phyloP scores from a whole-genome alignment of 1,284 basidiomycete species.

The Blastosporella zonata region DNA sequence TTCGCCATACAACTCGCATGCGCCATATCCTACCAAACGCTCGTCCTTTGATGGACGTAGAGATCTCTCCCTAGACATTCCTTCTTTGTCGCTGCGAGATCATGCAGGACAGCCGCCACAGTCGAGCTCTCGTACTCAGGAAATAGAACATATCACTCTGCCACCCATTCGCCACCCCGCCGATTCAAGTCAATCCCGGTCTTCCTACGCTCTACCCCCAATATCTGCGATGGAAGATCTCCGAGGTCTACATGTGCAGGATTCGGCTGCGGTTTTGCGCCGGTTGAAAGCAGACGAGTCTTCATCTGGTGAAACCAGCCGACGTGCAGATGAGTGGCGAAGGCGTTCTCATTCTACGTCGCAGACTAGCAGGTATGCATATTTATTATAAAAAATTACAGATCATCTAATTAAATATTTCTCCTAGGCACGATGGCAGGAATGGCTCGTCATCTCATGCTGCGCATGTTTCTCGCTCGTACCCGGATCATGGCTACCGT shows the following conservation, averaged over 20 bases:
- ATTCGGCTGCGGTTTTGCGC: conserved; percentile 61
- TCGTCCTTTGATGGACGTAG: conserved; percentile 17
- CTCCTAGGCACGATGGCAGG: background rate
- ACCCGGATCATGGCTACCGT: conserved; percentile 21
- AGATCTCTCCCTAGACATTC: conserved; percentile 42
- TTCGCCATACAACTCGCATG: conserved; percentile 27
- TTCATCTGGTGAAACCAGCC: conserved; percentile 21
- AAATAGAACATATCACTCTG: conserved; percentile 38
- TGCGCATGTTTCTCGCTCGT: conserved; percentile 23
- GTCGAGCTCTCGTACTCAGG: conserved; percentile 9
- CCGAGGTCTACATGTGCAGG: conserved; percentile 46
- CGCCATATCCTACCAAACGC: conserved; percentile 17
- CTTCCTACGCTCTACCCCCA: conserved; percentile 56
- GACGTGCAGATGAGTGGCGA: conserved; percentile 24
- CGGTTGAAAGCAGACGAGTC: conserved; percentile 52
- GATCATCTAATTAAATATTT: background rate
- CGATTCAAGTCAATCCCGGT: conserved; percentile 19
- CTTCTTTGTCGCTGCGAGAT: conserved; percentile 29
- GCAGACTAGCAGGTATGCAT: conserved; percentile 18
- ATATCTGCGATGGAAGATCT: conserved; percentile 65
- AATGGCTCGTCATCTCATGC: conserved; percentile 25
- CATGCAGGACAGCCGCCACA: conserved; percentile 20
- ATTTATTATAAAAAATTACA: background rate
- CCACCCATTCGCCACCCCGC: conserved; percentile 48
- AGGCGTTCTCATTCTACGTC: conserved; percentile 37